Conservation (phyloP, 1,139 yeast species). For the Hansenula sp. region DNA sequence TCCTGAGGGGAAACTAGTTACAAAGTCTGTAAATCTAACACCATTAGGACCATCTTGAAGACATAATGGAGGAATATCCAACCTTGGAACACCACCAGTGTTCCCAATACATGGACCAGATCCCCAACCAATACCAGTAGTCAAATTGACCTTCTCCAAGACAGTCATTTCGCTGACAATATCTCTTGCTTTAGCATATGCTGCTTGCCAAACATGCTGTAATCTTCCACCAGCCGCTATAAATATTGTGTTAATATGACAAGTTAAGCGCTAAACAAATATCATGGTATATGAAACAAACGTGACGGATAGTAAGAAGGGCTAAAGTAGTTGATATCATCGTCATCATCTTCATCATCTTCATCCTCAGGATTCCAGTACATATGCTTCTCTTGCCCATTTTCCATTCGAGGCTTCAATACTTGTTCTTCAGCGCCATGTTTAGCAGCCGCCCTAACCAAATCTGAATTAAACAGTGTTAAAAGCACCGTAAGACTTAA, state of each 20-base stretch:
- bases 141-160: constrained; percentile 55
- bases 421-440: constrained; percentile 1
- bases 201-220: constrained; percentile 48
- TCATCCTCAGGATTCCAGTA: constrained; percentile 18
- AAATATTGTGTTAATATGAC: constrained; percentile 1
- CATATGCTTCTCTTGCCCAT: constrained; percentile 12
- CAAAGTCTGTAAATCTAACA: constrained; percentile 53
- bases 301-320: constrained; percentile 23
- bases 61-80: constrained; percentile 54
- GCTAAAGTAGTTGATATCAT: constrained; percentile 18
- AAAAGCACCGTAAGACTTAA: not conserved
- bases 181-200: constrained; percentile 51
- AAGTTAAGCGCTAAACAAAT: constrained; percentile 1
- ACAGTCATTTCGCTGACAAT: constrained; percentile 51
- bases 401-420: not conserved
- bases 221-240: constrained; percentile 22
- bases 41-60: constrained; percentile 67
- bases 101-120: constrained; percentile 63
- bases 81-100: constrained; percentile 54
- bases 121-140: constrained; percentile 66
- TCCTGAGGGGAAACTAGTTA: constrained; percentile 56
- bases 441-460: not conserved
- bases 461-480: not conserved
- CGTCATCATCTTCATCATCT: constrained; percentile 8
- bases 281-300: constrained; percentile 11